Percentiles rank a stretch among this genome's conserved stretches.
phyloP scores from a whole-genome alignment of 805 yeast species.

The Monosporozyma yasuniensis region DNA sequence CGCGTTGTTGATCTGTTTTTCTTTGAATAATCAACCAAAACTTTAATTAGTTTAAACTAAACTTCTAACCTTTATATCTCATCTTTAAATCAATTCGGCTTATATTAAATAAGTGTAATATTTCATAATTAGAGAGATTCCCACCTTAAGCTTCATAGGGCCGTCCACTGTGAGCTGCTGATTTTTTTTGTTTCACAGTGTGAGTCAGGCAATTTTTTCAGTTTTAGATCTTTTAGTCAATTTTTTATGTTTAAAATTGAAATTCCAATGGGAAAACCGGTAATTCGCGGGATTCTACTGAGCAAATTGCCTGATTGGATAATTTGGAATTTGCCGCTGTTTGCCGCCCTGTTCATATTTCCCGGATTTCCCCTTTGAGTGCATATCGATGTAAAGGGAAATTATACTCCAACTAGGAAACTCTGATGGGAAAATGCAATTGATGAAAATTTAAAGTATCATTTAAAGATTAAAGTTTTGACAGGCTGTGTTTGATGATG shows the following conservation, averaged over 20 bases:
- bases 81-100: neutral
- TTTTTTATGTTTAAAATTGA: too few relatives aligned
- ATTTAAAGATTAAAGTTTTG: neutral
- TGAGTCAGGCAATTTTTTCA: neutral
- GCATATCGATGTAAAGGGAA: neutral
- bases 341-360: neutral
- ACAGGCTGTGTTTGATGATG: neutral
- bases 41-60: too few relatives aligned
- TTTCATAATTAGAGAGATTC: too few relatives aligned
- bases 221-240: too few relatives aligned
- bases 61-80: neutral
- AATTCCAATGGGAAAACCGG: too few relatives aligned
- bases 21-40: too few relatives aligned
- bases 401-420: neutral
- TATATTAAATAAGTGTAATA: too few relatives aligned
- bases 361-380: neutral
- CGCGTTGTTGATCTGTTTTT: too few relatives aligned
- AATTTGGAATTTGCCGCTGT: neutral
- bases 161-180: neutral
- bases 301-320: neutral
- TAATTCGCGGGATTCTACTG: neutral
- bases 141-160: neutral
- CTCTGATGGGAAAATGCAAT: too few relatives aligned
- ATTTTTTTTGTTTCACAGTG: too few relatives aligned
- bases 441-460: neutral